phyloP scores from a whole-genome alignment of 2,329 filamentous ascomycete species.

The Xylariaceae sp. region DNA sequence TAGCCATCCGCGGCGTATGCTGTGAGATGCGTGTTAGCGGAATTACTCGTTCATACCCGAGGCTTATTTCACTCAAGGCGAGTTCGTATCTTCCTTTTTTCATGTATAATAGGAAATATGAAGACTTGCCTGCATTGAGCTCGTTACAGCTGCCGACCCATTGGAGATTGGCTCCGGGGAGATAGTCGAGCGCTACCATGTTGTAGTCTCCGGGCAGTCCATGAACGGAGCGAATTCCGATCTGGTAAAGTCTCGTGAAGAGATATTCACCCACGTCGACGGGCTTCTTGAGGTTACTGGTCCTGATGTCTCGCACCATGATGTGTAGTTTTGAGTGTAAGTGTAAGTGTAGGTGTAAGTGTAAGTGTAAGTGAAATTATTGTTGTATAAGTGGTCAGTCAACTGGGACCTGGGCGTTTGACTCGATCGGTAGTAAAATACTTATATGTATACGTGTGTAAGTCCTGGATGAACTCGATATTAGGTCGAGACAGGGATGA shows the following conservation, averaged over 20 bases:
- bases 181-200: conserved; percentile 67
- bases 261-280: conserved; percentile 69
- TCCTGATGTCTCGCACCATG: conserved; percentile 43
- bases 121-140: conserved; percentile 67
- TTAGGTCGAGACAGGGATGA: neutral
- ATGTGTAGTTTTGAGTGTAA: conserved; percentile 9
- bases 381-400: neutral
- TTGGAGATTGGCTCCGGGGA: conserved; percentile 59
- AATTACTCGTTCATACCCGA: neutral
- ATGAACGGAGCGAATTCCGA: conserved; percentile 67
- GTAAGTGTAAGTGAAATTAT: neutral
- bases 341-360: neutral
- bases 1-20: conserved; percentile 83
- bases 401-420: too few species aligned
- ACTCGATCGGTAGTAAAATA: too few species aligned
- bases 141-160: conserved; percentile 75
- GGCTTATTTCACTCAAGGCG: too few species aligned
- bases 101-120: conserved; percentile 5
- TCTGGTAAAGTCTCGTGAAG: conserved; percentile 64
- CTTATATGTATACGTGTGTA: too few species aligned
- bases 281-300: conserved; percentile 49
- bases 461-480: neutral
- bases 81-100: too few species aligned
- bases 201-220: conserved; percentile 77
- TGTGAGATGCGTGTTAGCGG: conserved; percentile 31